These are phyloP conservation scores for Penium margaritaceum DNA, from an alignment of 139 green algal genomes.

Conservation along the genomic window DNA sequence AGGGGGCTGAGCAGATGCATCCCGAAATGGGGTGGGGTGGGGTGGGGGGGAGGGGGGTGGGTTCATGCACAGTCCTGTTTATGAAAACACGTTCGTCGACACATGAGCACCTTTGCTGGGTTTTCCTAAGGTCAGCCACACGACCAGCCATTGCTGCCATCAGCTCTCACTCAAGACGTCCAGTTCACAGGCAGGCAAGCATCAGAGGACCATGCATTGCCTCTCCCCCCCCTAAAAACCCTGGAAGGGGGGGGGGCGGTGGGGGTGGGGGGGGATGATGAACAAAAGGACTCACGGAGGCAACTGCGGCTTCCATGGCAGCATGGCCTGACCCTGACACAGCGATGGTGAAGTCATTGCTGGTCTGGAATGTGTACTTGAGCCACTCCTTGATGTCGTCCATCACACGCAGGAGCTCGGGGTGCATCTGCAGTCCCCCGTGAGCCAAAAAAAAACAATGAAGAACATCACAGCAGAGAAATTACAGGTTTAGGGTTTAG, in stretches of 20 bases:
- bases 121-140: too few relatives aligned
- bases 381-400: slow-evolving; percentile 74
- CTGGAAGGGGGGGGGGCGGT: too few relatives aligned
- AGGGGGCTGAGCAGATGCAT: neutral
- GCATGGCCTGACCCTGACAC: slow-evolving; percentile 73
- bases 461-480: slow-evolving; percentile 78
- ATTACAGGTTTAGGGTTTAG: neutral
- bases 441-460: slow-evolving; percentile 81
- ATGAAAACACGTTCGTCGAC: too few relatives aligned
- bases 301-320: slow-evolving; percentile 85
- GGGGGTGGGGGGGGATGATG: too few relatives aligned
- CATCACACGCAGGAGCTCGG: slow-evolving; percentile 87
- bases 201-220: too few relatives aligned
- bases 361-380: slow-evolving; percentile 74
- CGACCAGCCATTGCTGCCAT: too few relatives aligned
- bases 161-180: too few relatives aligned
- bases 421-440: slow-evolving; percentile 70
- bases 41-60: too few relatives aligned
- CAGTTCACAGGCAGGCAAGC: too few relatives aligned
- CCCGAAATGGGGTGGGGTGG: neutral
- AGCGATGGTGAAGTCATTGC: slow-evolving; percentile 71
- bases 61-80: too few relatives aligned
- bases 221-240: too few relatives aligned
- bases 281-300: slow-evolving; percentile 56
- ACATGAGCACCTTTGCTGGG: too few relatives aligned